Conservation (phyloP, 257 asterid species). For the Sherardia arvensis region DNA sequence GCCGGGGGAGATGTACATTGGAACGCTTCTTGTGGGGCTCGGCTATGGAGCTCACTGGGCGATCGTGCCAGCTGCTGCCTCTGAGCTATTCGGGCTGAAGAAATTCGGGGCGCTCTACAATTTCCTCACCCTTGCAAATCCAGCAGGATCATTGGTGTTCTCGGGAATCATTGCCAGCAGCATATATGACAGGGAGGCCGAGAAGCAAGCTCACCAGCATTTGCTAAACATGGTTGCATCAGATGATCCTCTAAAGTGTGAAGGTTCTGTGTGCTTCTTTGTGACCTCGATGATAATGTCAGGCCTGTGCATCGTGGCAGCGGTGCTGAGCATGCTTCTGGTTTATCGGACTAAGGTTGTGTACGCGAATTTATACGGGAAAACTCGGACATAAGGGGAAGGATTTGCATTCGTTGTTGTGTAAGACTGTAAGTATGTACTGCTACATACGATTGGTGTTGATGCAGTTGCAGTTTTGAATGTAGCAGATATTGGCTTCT, state of each 20-base stretch:
- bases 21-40: slow-evolving; percentile 85
- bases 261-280: slow-evolving; percentile 72
- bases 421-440: not conserved
- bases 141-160: slow-evolving; percentile 40
- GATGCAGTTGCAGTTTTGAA: not conserved
- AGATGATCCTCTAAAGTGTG: slow-evolving; percentile 57
- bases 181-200: slow-evolving; percentile 45
- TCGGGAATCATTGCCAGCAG: slow-evolving; percentile 43
- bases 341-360: slow-evolving; percentile 70
- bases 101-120: slow-evolving; percentile 59
- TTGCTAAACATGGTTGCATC: slow-evolving; percentile 27
- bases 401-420: not conserved
- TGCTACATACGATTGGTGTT: not conserved
- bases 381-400: slow-evolving; percentile 21
- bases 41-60: slow-evolving; percentile 99
- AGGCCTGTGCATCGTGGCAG: slow-evolving; percentile 68
- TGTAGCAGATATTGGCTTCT: too few species aligned
- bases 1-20: slow-evolving; percentile 83
- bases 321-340: slow-evolving; percentile 57
- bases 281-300: slow-evolving; percentile 65
- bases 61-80: slow-evolving; percentile 82
- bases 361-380: slow-evolving; percentile 54
- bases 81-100: slow-evolving; percentile 83
- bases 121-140: slow-evolving; percentile 46
- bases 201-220: slow-evolving; percentile 39